Base-by-base conservation (phyloP, 2,329 filamentous ascomycete species). In the Pleurostoma richardsiae region DNA sequence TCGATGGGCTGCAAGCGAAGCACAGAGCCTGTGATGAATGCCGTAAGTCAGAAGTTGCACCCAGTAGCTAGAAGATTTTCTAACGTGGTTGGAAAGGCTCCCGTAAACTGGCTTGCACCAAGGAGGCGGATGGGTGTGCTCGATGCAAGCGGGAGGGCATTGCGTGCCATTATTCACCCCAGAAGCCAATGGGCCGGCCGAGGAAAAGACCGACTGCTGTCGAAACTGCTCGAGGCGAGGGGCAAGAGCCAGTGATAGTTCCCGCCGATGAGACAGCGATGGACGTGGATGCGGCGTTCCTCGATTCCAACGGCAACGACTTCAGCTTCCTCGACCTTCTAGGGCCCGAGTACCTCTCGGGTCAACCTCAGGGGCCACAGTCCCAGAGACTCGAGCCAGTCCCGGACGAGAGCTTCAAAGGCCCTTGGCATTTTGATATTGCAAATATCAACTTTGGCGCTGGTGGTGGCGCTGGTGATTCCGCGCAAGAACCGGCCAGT, bases 21-120 rank as follows among this genome's bases (percentile, higher is more conserved):
- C 79, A 78, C 52, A 73, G 80, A 42, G 81, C 82, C 50, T 86
- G 82, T 62, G 82, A 86, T 62, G 81, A 84, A 62, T 86, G 82
- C 64, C 74, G 82, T 85, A 72, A 64, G 79, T 72, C 38, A 43
- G 44, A 39, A 19, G n/a, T 28, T 44, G 30, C 7, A 31, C 43
- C 4, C 10, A 28, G 6, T 29, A 28, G 10, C 27, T 56, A 52
- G 59, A 55, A 60, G 61, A 59, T 63, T 48, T 49, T 45, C 46
- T 47, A 43, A 43, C 45, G 10, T 31, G 41, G 19, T 19, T 29
- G 48, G 11, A 5, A 49, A 85, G 82, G 82, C 55, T 68, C 70
- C 28, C 74, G 82, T 44, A 86, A 86, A 59, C 73, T 85, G 41
- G 81, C 81, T 41, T 86, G 82, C 61, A 76, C 79, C 39, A 85